Evolutionary conservation across 768 basidiomycete species (phyloP).

Genomic region (Termitomyces sp.): DNA sequence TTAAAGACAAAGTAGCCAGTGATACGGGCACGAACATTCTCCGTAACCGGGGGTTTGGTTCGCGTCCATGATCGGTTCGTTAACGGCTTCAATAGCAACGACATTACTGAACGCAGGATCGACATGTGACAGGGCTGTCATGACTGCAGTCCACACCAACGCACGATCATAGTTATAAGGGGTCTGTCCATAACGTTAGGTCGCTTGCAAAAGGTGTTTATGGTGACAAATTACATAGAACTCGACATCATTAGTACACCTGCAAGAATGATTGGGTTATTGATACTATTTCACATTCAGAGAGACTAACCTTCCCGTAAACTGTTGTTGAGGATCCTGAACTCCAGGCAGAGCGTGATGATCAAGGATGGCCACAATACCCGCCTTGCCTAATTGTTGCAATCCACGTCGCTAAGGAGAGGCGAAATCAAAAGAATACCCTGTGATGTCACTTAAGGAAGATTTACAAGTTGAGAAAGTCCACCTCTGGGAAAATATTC

Average conservation of each 20-base stretch:
- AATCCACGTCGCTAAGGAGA: slow-evolving; percentile 54
- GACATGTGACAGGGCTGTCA: slow-evolving; percentile 66
- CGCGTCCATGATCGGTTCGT: slow-evolving; percentile 76
- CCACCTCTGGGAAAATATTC: slow-evolving; percentile 73
- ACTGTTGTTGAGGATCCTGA: slow-evolving; percentile 52
- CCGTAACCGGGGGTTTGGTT: slow-evolving; percentile 62
- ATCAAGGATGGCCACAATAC: slow-evolving; percentile 58
- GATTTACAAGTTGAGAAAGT: slow-evolving; percentile 51
- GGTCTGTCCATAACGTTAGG: slow-evolving; percentile 35
- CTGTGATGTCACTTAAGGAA: not conserved
- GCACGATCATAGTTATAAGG: slow-evolving; percentile 70
- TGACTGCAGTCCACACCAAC: slow-evolving; percentile 75
- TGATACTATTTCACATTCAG: not conserved
- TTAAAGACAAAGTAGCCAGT: not conserved
- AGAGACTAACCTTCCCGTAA: slow-evolving; percentile 54
- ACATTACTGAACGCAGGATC: slow-evolving; percentile 62
- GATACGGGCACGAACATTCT: slow-evolving; percentile 40
- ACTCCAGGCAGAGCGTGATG: slow-evolving; percentile 73
- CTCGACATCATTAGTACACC: slow-evolving; percentile 62
- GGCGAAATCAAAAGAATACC: not conserved
- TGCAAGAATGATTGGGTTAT: slow-evolving; percentile 15
- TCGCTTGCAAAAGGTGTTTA: not conserved
- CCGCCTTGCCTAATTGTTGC: slow-evolving; percentile 49
- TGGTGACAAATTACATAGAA: slow-evolving; percentile 52
- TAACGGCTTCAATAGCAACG: slow-evolving; percentile 69